These are phyloP conservation scores for Tetracladium marchalianum DNA, from an alignment of 495 filamentous ascomycete species.

Conservation along the genomic window DNA sequence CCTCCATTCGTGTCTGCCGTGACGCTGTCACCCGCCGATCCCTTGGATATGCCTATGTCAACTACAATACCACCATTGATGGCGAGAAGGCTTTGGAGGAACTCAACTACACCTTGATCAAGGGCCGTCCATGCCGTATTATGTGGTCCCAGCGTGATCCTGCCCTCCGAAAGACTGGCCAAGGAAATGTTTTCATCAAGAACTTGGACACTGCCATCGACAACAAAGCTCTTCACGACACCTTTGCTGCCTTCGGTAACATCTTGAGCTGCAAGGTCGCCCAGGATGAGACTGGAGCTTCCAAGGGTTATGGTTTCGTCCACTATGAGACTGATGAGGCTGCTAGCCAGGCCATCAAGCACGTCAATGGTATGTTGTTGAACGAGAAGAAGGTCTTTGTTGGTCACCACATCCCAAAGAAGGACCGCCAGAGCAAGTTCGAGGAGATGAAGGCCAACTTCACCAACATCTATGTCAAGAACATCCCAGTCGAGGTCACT, in stretches of 20 bases:
- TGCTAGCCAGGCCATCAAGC: constrained; percentile 94
- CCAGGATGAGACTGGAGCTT: constrained; percentile 89
- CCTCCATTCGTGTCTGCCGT: constrained; percentile 98
- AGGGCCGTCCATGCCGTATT: constrained; percentile 97
- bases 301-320: constrained; percentile 98
- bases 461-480: constrained; percentile 99
- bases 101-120: constrained; percentile 99
- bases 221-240: constrained; percentile 99
- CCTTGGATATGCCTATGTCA: constrained; percentile 98
- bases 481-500: constrained; percentile 74
- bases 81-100: constrained; percentile 98
- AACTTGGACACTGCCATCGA: constrained; percentile 97
- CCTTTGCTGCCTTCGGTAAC: constrained; percentile 97
- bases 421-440: constrained; percentile 99
- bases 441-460: constrained; percentile 99
- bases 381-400: constrained; percentile 99
- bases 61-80: constrained; percentile 96
- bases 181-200: constrained; percentile 99
- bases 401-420: constrained; percentile 98
- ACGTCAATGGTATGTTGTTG: constrained; percentile 98
- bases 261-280: constrained; percentile 99
- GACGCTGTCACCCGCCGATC: constrained; percentile 98
- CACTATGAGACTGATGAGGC: constrained; percentile 99
- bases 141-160: constrained; percentile 99
- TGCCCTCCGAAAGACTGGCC: constrained; percentile 96